Percentiles rank a stretch among this genome's conserved stretches.
Evolutionary conservation across 2,329 filamentous ascomycete species (phyloP).

Genomic region (Penicillium sclerotiorum): DNA sequence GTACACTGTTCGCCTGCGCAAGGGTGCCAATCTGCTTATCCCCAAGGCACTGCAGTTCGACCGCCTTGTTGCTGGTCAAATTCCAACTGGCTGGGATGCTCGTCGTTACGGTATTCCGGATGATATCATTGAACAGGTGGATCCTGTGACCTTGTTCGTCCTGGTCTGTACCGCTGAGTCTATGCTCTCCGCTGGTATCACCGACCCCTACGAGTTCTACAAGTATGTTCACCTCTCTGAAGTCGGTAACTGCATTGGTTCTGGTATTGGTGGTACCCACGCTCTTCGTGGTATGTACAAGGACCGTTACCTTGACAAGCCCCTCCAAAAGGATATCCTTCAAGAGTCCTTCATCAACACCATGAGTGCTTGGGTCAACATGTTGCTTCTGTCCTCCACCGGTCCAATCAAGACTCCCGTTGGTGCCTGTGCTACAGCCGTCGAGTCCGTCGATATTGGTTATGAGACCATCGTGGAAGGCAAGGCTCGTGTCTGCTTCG

Average conservation of each 20-base stretch:
- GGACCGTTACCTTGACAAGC: conserved; percentile 94
- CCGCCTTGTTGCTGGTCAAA: conserved; percentile 93
- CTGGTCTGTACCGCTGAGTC: conserved; percentile 92
- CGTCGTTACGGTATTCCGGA: conserved; percentile 96
- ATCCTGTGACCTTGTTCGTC: conserved; percentile 92
- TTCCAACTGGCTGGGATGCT: conserved; percentile 95
- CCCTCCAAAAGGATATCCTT: conserved; percentile 96
- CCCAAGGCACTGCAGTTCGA: conserved; percentile 97
- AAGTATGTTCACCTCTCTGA: conserved; percentile 98
- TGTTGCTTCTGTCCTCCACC: conserved; percentile 94
- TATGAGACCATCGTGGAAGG: conserved; percentile 98
- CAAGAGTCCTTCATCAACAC: conserved; percentile 99
- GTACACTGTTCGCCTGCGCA: conserved; percentile 91
- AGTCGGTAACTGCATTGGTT: conserved; percentile 97
- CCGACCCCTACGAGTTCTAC: conserved; percentile 99
- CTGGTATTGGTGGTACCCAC: conserved; percentile 92
- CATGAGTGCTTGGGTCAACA: conserved; percentile 99
- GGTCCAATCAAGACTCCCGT: conserved; percentile 98
- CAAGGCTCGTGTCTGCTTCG: conserved; percentile 95
- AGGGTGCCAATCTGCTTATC: conserved; percentile 91
- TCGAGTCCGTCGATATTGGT: conserved; percentile 96
- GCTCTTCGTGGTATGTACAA: conserved; percentile 98
- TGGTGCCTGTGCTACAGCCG: conserved; percentile 93
- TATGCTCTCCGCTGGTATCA: conserved; percentile 89
- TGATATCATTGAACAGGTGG: conserved; percentile 96